Evolutionary conservation across 2,329 filamentous ascomycete species (phyloP), one percentile per base, ranked within the genome.

Genomic region (Botrytis galanthina): DNA sequence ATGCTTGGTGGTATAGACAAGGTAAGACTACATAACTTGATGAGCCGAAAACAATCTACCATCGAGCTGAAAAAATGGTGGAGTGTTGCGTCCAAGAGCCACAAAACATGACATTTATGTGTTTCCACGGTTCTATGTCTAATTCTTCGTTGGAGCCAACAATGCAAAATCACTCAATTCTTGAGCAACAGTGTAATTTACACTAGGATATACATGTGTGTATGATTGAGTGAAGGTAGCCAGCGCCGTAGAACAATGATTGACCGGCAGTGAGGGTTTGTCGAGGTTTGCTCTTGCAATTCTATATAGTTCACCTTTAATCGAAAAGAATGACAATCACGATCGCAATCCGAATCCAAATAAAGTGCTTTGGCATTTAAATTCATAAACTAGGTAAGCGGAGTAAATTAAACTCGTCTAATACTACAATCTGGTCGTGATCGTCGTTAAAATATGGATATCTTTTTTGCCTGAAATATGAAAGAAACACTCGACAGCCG

Each of bases 361-460:
- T 42, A 5, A 68, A 68, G 7, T 42, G 16, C 32, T 32, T 57
- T 69, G 22, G 66, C 66, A 68, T 69, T 69, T 29, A 18, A 57
- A 32, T 44, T 69, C 48, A 57, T 69, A 42, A 57, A 69, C 26
- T 57, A 39, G 37, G 10, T 39, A 69, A 69, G 48, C 66, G 18
- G n/a, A 69, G 66, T 57, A 26, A 42, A 69, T 42, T 20, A 57
- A 68, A 42, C 10, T 57, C 66, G 39, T 69, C 48, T 69, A 69
- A 39, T 69, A 7, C 51, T 69, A 69, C 66, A 69, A 57, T 57
- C 48, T 69, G 35, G 66, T 69, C 66, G 29, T 69, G 48, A 69
- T 69, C 48, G 48, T 69, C 66, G 66, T 69, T 69, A 69, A 68
- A 69, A 69, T 69, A 57, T 69, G 66, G 66, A 69, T 69, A 69